phyloP scores from a whole-genome alignment of 495 filamentous ascomycete species.

The Penicillium waksmanii region DNA sequence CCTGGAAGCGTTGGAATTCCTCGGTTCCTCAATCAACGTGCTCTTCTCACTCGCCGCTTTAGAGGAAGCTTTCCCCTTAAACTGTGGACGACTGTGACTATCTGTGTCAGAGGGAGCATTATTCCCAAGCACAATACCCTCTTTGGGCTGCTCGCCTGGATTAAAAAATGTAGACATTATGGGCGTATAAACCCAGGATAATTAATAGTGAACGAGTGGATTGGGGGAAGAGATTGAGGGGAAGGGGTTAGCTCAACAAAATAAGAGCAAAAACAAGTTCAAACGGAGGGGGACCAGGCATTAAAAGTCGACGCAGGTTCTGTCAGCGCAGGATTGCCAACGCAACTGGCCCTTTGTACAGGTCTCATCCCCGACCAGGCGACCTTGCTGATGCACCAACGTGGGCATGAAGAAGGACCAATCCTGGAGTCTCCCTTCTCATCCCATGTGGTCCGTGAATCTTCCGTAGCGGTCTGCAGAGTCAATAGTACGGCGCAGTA shows the following conservation, averaged over 20 bases:
- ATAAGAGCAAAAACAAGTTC: not conserved
- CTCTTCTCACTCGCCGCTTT: constrained; percentile 33
- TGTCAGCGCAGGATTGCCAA: constrained; percentile 18
- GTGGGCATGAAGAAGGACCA: constrained; percentile 16
- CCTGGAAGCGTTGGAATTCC: constrained; percentile 1
- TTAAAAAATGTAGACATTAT: constrained; percentile 25
- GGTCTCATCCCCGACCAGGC: constrained; percentile 26
- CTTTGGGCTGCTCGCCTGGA: constrained; percentile 17
- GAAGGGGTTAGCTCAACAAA: not conserved
- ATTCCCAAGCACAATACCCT: constrained; percentile 7
- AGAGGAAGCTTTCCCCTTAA: constrained; percentile 10
- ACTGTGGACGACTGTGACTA: constrained; percentile 4
- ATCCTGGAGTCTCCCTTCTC: constrained; percentile 10
- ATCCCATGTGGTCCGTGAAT: constrained; percentile 16
- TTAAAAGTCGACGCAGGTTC: constrained; percentile 11
- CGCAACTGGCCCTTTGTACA: constrained; percentile 26
- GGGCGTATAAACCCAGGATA: not conserved
- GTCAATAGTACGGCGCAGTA: constrained; percentile 3
- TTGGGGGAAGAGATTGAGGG: not conserved
- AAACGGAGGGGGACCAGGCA: constrained; percentile 2
- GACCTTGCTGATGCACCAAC: constrained; percentile 24
- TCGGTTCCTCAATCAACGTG: constrained; percentile 24
- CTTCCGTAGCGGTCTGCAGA: constrained; percentile 3
- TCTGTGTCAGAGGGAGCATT: constrained; percentile 15
- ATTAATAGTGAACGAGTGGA: constrained; percentile 6